These are phyloP conservation scores for Kodamaea fungicola DNA, from an alignment of 1,139 yeast species.

Conservation along the genomic window DNA sequence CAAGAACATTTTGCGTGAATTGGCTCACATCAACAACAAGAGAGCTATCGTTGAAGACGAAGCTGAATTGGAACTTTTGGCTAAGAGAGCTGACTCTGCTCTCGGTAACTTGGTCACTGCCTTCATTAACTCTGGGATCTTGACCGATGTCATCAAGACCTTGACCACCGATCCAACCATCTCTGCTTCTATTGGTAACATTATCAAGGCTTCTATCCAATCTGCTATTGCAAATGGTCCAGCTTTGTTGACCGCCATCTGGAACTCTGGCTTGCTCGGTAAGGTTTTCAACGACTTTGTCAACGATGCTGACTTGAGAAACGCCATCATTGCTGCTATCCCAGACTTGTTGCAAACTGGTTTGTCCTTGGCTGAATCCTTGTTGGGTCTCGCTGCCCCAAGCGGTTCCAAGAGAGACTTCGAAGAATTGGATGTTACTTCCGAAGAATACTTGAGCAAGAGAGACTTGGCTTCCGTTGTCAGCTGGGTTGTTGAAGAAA, in stretches of 20 bases:
- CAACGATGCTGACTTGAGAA: slow-evolving; percentile 33
- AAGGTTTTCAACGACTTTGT: slow-evolving; percentile 31
- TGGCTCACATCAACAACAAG: slow-evolving; percentile 31
- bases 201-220: slow-evolving; percentile 32
- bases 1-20: slow-evolving; percentile 31
- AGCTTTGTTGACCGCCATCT: slow-evolving; percentile 40
- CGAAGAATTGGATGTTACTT: slow-evolving; percentile 8
- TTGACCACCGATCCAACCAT: slow-evolving; percentile 33
- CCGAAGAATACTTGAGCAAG: slow-evolving; percentile 27
- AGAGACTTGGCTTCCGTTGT: slow-evolving; percentile 36
- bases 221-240: slow-evolving; percentile 42
- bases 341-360: slow-evolving; percentile 34
- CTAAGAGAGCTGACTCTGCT: slow-evolving; percentile 39
- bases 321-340: slow-evolving; percentile 34
- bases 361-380: slow-evolving; percentile 25
- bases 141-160: slow-evolving; percentile 34
- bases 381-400: slow-evolving; percentile 9
- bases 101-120: slow-evolving; percentile 38
- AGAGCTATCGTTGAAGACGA: slow-evolving; percentile 27
- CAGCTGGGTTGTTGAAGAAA: slow-evolving; percentile 23
- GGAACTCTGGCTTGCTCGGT: slow-evolving; percentile 42
- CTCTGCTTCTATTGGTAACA: slow-evolving; percentile 21
- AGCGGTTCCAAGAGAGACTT: slow-evolving; percentile 20
- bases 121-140: slow-evolving; percentile 38
- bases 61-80: slow-evolving; percentile 25